A percentile compares a stretch with the other conserved stretches of the same genome.
Evolutionary conservation across 441 rosid species (phyloP).

Genomic region (Corymbia calophylla): DNA sequence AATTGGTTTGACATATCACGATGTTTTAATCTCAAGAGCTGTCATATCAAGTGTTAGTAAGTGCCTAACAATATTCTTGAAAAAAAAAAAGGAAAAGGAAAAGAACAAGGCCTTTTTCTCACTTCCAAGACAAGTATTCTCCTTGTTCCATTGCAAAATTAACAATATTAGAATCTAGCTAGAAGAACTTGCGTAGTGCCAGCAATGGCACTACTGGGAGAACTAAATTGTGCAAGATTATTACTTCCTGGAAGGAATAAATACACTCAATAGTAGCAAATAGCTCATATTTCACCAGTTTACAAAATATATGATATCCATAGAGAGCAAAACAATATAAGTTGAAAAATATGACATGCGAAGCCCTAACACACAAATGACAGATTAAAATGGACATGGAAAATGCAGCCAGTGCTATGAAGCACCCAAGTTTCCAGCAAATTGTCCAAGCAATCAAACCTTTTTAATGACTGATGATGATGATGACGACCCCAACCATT

Average conservation of each 20-base stretch:
- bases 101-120: not conserved
- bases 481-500: rapidly evolving
- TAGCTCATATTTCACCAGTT: not conserved
- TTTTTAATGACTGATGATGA: too few relatives aligned
- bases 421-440: too few relatives aligned
- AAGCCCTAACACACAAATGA: too few relatives aligned
- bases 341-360: too few relatives aligned
- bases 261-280: not conserved
- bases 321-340: too few relatives aligned
- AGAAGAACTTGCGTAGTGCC: not conserved
- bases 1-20: not conserved
- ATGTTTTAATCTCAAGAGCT: not conserved
- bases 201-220: not conserved
- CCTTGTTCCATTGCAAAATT: too few relatives aligned
- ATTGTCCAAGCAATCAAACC: too few relatives aligned
- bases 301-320: not conserved
- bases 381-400: too few relatives aligned
- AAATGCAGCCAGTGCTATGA: too few relatives aligned
- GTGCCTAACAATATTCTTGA: not conserved
- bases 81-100: not conserved
- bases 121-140: rapidly evolving
- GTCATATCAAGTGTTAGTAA: too few relatives aligned
- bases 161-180: not conserved
- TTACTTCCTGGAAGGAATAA: not conserved
- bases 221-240: not conserved